Base-by-base conservation (phyloP, 2,329 filamentous ascomycete species). In the Diaporthe capsici region DNA sequence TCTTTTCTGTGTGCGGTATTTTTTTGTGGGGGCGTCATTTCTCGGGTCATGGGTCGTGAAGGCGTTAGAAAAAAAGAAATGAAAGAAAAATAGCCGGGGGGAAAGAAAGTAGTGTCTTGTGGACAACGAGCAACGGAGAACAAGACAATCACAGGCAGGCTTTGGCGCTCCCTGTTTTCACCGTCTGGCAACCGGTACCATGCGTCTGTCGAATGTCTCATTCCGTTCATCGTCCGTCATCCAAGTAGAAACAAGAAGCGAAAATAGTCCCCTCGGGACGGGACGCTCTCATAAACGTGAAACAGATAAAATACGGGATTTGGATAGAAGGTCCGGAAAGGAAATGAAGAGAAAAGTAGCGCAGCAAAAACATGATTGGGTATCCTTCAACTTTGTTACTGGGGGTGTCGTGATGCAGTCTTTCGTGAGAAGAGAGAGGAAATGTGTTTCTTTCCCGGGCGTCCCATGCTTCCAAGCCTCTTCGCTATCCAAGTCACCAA, bases 371-470 rank as follows among this genome's bases (percentile, higher is more conserved):
- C 67, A 72, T 60, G 61, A 60, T 53, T 75, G 76, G 76, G 76
- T 77, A 77, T 77, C 76, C 76, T 76, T 76, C 76, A 76, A 73
- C 74, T 74, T 53, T 76, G 68, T 73, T 77, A 74, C 71, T 76
- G 55, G 31, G 44, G 28, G 47, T 65, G 72, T 73, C 71, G 65
- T 68, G 71, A 76, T 76, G 76, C 76, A 76, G 65, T 77, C 71
- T 76, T 68, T 74, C 60, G 58, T 63, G 17, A 68, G 47, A 70
- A 20, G 49, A 74, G 70, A 44, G 37, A 51, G 49, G 44, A 72
- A 51, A 74, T 22, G 22, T 49, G 25, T 53, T 37, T 61, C 49
- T 34, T 65, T 44, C 55, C 39, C 25, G 51, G 34, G 34, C 47
- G 13, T 39, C 42, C 72, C 63, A 20, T 49, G 42, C 63, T 25